Conservation (phyloP, 257 asterid species). For the Solanum rostratum region DNA sequence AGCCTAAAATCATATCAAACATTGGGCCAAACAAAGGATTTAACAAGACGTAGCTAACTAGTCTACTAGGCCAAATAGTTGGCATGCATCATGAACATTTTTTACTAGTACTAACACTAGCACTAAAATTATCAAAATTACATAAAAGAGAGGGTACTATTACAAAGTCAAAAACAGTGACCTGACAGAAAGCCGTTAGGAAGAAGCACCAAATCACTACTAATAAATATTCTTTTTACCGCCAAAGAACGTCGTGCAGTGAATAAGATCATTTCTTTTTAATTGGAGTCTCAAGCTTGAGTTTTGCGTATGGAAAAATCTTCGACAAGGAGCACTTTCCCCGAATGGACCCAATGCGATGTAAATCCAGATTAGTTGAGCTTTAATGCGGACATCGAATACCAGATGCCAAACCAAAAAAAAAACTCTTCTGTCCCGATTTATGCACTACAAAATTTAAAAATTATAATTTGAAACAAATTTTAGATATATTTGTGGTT, state of each 20-base stretch:
- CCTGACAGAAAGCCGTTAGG: conserved; percentile 29
- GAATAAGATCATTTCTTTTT: too few species aligned
- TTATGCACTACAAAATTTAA: neutral
- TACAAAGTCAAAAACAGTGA: conserved; percentile 15
- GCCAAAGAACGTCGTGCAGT: accelerated
- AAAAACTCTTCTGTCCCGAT: accelerated
- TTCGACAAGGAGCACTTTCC: too few species aligned
- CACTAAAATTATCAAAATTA: neutral
- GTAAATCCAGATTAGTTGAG: too few species aligned
- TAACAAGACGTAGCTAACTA: neutral
- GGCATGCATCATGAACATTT: neutral
- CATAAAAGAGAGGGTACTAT: neutral
- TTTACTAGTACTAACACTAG: neutral
- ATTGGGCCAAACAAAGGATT: neutral
- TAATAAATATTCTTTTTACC: too few species aligned
- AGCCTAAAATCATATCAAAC: neutral
- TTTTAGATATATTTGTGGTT: too few species aligned
- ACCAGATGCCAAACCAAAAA: too few species aligned
- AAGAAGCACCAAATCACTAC: neutral
- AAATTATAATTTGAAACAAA: too few species aligned
- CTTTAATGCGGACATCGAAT: too few species aligned
- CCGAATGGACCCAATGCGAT: too few species aligned
- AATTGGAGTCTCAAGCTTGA: too few species aligned
- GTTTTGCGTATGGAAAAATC: too few species aligned
- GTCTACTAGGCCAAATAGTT: neutral